These are phyloP conservation scores for Phytophthora lateralis DNA, from an alignment of 352 stramenopile species.

Conservation along the genomic window DNA sequence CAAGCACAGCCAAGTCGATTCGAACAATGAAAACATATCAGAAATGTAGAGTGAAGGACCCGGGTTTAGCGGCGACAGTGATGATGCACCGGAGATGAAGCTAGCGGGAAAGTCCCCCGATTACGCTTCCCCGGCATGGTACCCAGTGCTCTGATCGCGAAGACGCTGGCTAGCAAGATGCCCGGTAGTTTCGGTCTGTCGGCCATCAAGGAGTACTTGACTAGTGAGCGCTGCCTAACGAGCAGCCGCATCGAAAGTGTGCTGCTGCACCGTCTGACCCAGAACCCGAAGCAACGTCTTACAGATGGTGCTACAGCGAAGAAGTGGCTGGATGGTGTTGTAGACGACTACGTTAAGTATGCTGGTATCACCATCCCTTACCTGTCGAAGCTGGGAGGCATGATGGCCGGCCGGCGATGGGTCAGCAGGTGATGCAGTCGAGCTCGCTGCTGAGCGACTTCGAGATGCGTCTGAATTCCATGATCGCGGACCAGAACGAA, in stretches of 20 bases:
- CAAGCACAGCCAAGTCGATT: too few relatives aligned
- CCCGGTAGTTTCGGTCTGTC: conserved; percentile 82
- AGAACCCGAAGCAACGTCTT: conserved; percentile 77
- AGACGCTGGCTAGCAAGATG: conserved; percentile 83
- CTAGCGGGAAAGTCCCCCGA: conserved; percentile 68
- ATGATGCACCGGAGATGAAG: conserved; percentile 83
- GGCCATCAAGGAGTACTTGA: conserved; percentile 76
- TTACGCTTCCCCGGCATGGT: conserved; percentile 80
- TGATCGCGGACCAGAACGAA: conserved; percentile 63
- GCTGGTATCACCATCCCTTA: conserved; percentile 65
- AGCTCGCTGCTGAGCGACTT: conserved; percentile 50
- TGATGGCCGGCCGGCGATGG: conserved; percentile 39
- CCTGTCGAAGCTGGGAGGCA: conserved; percentile 44
- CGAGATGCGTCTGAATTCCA: conserved; percentile 58
- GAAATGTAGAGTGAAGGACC: too few relatives aligned
- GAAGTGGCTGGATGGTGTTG: conserved; percentile 77
- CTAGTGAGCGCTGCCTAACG: conserved; percentile 73
- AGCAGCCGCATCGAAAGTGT: conserved; percentile 78
- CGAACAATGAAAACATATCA: too few relatives aligned
- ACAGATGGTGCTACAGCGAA: conserved; percentile 68
- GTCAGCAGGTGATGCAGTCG: conserved; percentile 34
- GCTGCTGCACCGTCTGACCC: conserved; percentile 70
- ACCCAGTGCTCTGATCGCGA: conserved; percentile 73
- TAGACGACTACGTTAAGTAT: conserved; percentile 78
- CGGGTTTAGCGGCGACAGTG: too few relatives aligned